phyloP scores from a whole-genome alignment of 306 rosid species.

The Pyrus pyrifolia region DNA sequence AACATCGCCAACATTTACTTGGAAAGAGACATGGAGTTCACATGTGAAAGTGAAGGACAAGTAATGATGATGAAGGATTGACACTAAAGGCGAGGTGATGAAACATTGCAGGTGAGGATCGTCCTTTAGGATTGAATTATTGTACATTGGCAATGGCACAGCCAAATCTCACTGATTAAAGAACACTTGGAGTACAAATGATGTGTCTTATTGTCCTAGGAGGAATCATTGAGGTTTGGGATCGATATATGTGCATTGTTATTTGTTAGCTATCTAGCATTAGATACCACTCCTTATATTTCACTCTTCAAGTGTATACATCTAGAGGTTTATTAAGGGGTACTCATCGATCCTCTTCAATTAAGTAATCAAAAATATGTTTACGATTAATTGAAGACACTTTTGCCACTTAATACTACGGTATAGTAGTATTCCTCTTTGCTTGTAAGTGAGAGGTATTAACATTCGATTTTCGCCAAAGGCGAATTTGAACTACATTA shows the following conservation, averaged over 20 bases:
- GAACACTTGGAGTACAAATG: neutral
- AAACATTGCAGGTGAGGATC: neutral
- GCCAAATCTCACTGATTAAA: neutral
- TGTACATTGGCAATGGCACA: neutral
- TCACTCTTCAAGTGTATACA: neutral
- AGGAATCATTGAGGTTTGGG: neutral
- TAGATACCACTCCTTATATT: neutral
- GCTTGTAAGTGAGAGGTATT: too few relatives aligned
- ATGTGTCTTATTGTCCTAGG: neutral
- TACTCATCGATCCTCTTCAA: neutral
- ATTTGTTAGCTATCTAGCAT: neutral
- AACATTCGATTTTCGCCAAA: too few relatives aligned
- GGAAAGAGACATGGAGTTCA: neutral
- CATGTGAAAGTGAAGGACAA: neutral
- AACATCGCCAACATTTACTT: neutral
- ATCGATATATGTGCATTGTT: neutral
- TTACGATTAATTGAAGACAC: neutral
- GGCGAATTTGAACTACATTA: too few relatives aligned
- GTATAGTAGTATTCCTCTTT: too few relatives aligned
- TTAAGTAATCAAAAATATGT: neutral
- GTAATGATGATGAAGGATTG: slow-evolving; percentile 3
- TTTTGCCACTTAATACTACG: neutral
- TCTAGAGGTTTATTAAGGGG: too few relatives aligned
- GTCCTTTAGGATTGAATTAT: slow-evolving; percentile 6
- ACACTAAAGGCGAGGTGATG: slow-evolving; percentile 6